Evolutionary conservation across 345 rosid genomes (phyloP), one percentile per base, ranked within the genome.

Genomic region (Garcia nutans): DNA sequence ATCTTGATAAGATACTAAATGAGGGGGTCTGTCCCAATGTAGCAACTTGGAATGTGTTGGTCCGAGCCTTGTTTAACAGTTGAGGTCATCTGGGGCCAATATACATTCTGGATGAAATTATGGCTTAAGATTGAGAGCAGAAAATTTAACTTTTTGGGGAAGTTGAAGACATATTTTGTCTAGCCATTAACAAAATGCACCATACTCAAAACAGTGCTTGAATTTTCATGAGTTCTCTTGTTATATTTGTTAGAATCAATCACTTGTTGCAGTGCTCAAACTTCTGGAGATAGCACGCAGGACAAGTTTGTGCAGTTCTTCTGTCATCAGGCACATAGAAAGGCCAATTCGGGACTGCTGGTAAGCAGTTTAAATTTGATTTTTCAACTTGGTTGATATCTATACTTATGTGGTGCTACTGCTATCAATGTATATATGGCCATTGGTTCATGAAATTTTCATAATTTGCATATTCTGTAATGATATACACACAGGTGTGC

Each of bases 11-110:
- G 82, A 88, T 89, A 91, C 52, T 87, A 65, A 79, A 73, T 31
- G 82, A 81, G 76, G 86, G 88, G 67, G 71, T 87, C 70, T 81
- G 54, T 71, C 93, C 97, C 44, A 89, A 87, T 83, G 62, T 74
- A 52, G 89, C 86, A 75, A 84, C 92, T 37, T 89, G 98, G 96
- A 87, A 91, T 87, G 89, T 89, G 49, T 76, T 89, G 62, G 90
- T 88, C 77, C 85, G 78, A 26, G 78, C 84, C 77, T 88, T 88
- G 54, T 89, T 89, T 56, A 73, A 42, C 78, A 82, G 64, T 73
- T 70, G 85, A 12, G 90, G 83, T 74, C 80, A 86, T 79, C 37
- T 84, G 64, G 83, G 86, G 60, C 86, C 88, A 55, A 44, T 86
- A 67, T 42, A 65, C 67, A 74, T 86, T 57, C 49, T 88, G 54